Percentiles rank a stretch among this genome's conserved stretches.
These are phyloP conservation scores for Wickerhamomyces hampshirensis DNA, from an alignment of 805 yeast species.

Conservation along the genomic window DNA sequence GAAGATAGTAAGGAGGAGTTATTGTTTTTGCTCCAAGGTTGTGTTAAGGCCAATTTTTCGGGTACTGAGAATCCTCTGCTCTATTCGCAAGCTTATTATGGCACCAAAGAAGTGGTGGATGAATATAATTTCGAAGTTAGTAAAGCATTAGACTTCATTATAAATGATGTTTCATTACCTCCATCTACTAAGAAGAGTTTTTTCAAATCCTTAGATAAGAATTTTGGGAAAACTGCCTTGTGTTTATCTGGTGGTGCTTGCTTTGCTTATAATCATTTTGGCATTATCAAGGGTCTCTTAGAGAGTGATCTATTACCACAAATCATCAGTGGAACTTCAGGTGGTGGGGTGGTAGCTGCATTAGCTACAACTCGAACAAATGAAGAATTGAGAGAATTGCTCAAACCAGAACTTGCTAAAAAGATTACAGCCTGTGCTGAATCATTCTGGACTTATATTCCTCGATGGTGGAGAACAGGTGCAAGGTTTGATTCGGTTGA, in stretches of 20 bases:
- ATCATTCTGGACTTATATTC: conserved; percentile 52
- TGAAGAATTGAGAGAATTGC: conserved; percentile 51
- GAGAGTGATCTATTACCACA: conserved; percentile 64
- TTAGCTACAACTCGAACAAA: conserved; percentile 65
- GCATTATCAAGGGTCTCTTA: conserved; percentile 64
- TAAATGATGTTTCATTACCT: conserved; percentile 34
- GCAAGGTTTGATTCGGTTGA: conserved; percentile 71
- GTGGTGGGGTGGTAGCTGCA: conserved; percentile 78
- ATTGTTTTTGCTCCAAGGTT: conserved; percentile 54
- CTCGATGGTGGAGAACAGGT: conserved; percentile 68
- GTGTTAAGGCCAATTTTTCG: conserved; percentile 69
- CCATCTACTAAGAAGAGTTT: conserved; percentile 41
- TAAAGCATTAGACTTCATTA: conserved; percentile 39
- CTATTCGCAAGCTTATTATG: conserved; percentile 71
- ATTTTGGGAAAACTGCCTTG: conserved; percentile 68
- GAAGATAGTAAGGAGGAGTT: conserved; percentile 40
- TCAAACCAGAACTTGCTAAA: conserved; percentile 54
- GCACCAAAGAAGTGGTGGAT: conserved; percentile 60
- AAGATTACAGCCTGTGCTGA: conserved; percentile 70
- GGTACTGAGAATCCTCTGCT: conserved; percentile 70
- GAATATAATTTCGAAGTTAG: conserved; percentile 51
- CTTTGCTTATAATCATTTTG: conserved; percentile 74
- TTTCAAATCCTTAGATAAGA: conserved; percentile 53
- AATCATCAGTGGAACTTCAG: conserved; percentile 73
- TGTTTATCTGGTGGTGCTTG: conserved; percentile 79